phyloP scores from a whole-genome alignment of 345 rosid species.

The Gossypium turneri region DNA sequence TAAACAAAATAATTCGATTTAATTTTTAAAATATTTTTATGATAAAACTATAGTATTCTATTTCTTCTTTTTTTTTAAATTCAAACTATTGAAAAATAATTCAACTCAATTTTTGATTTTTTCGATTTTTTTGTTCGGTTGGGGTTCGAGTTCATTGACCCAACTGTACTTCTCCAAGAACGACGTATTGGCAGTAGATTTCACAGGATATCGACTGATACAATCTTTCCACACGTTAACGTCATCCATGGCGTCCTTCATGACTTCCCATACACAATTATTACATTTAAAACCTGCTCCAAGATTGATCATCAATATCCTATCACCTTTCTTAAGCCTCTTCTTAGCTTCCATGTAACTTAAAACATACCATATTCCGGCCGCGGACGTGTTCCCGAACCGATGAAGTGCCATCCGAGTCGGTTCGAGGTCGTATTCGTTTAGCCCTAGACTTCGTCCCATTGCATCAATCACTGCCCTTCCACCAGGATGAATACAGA shows the following conservation, averaged over 20 bases:
- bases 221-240: constrained; percentile 55
- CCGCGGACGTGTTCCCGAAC: constrained; percentile 81
- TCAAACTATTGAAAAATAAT: background rate
- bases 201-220: background rate
- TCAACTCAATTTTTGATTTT: background rate
- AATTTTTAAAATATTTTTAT: too few relatives aligned
- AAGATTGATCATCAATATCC: background rate
- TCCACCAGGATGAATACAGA: constrained; percentile 89
- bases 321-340: background rate
- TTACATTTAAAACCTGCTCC: constrained; percentile 1
- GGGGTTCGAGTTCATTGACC: background rate
- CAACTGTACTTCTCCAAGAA: background rate
- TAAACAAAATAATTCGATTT: too few relatives aligned
- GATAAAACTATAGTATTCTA: too few relatives aligned
- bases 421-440: constrained; percentile 69
- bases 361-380: constrained; percentile 80
- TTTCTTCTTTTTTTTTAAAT: too few relatives aligned
- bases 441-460: constrained; percentile 47
- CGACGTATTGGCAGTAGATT: background rate
- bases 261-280: constrained; percentile 52
- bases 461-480: constrained; percentile 79
- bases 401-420: constrained; percentile 80
- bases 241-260: constrained; percentile 32
- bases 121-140: background rate
- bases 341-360: constrained; percentile 26